phyloP scores from a whole-genome alignment of 495 filamentous ascomycete species.

The Xylaria nigripes region DNA sequence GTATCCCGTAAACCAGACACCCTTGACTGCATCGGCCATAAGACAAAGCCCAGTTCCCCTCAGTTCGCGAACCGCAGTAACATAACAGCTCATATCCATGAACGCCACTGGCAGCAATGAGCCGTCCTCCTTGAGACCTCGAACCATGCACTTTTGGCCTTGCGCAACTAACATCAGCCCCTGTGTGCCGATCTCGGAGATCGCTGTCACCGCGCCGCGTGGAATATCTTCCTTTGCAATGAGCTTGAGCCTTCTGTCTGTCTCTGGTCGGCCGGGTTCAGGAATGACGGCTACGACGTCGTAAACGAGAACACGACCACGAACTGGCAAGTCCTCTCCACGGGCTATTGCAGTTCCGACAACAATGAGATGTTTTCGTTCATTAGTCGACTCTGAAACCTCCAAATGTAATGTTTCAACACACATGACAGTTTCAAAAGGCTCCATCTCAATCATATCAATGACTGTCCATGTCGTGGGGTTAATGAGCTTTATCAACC shows the following conservation, averaged over 20 bases:
- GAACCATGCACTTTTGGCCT: conserved; percentile 94
- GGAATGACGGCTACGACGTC: conserved; percentile 87
- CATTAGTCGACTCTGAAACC: conserved; percentile 79
- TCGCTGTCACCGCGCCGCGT: conserved; percentile 83
- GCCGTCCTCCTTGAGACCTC: conserved; percentile 90
- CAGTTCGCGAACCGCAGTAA: conserved; percentile 72
- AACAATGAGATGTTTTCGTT: conserved; percentile 68
- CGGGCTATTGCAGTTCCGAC: conserved; percentile 77
- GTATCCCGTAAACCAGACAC: conserved; percentile 90
- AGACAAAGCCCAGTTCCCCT: conserved; percentile 73
- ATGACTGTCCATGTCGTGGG: conserved; percentile 68
- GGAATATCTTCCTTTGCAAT: conserved; percentile 78
- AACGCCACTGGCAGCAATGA: conserved; percentile 89
- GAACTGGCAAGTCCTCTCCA: conserved; percentile 80
- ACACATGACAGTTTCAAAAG: conserved; percentile 67
- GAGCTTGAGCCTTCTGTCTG: conserved; percentile 73
- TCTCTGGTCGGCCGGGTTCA: conserved; percentile 76
- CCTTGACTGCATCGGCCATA: conserved; percentile 83
- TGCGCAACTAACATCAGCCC: conserved; percentile 87
- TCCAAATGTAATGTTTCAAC: conserved; percentile 80
- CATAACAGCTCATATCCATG: conserved; percentile 93
- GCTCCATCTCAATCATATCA: conserved; percentile 61
- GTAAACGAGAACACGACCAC: conserved; percentile 84
- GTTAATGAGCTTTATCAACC: conserved; percentile 64
- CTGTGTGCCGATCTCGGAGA: conserved; percentile 84